Base-by-base conservation (phyloP, 2,329 filamentous ascomycete genomes). In the Huntiella abstrusa region DNA sequence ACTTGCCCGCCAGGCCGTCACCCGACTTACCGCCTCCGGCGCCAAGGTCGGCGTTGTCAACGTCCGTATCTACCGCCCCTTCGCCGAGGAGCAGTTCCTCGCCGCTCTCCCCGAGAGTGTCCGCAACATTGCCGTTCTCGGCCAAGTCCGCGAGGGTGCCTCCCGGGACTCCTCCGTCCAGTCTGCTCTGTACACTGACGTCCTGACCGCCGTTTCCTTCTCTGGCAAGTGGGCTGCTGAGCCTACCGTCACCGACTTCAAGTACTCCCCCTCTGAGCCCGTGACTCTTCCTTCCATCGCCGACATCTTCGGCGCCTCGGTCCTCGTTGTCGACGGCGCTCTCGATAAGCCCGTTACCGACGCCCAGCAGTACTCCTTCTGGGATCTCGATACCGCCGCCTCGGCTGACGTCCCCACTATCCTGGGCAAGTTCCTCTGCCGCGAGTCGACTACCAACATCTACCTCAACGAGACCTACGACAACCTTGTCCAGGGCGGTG, bases 51-150 rank as follows among this genome's bases (percentile, higher is more conserved):
- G 91, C 55, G 81, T 88, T 35, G 70, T 98, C 61, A 88, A 84
- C 55, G 88, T 96, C 41, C 82, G 91, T 52, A 72, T 98, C 47
- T 98, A 96, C 69, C 77, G 88, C 38, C 91, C 91, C 12, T 96
- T 98, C 57, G 76, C 91, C 32, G 91, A 98, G 64, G 86, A 95
- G 59, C 83, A 84, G 44, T 96, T 98, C 70, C 67, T 96, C 52
- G 77, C 80, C 53, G 73, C 75, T 8, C 72, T 98, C 22, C 86
- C 91, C 33, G 68, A 75, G 54, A 82, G 82, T 33, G 74, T 79
- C 41, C 76, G 75, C 62, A 81, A 73, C 51, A 71, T 98, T 53
- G 80, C 80, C 34, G 85, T 96, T 15, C 74, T 98, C 4, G 91
- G 91, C 46, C 91, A 98, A 61, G 88, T 98, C 53, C 64, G 70